A percentile compares a stretch with the other conserved stretches of the same genome.
phyloP scores from a whole-genome alignment of 2,329 filamentous ascomycete species.

The Rhynchosporium graminicola region DNA sequence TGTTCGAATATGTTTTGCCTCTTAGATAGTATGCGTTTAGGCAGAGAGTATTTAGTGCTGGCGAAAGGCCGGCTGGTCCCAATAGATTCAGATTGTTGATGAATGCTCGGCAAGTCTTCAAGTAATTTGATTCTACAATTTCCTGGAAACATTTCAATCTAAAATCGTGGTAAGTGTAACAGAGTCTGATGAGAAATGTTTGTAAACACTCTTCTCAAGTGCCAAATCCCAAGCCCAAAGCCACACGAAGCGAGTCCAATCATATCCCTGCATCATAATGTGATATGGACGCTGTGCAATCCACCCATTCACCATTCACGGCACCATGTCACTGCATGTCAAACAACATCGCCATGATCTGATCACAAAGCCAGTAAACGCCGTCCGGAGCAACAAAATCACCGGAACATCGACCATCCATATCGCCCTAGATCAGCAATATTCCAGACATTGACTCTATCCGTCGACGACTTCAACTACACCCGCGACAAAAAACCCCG shows the following conservation, averaged over 20 bases:
- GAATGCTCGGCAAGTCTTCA: too few species aligned
- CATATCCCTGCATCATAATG: constrained; percentile 16
- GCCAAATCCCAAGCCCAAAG: constrained; percentile 4
- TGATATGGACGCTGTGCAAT: constrained; percentile 16
- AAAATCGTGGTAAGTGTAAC: too few species aligned
- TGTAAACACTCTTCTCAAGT: neutral
- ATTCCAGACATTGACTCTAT: neutral
- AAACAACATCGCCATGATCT: constrained; percentile 27
- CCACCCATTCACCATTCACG: constrained; percentile 20
- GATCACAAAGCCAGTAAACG: constrained; percentile 31
- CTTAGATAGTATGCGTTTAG: too few species aligned
- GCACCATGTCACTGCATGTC: constrained; percentile 3
- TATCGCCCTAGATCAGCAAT: constrained; percentile 6
- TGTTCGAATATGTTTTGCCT: too few species aligned
- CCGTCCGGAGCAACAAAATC: constrained; percentile 15
- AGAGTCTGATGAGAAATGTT: too few species aligned
- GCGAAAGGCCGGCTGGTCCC: too few species aligned
- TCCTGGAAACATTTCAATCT: too few species aligned
- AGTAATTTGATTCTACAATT: too few species aligned
- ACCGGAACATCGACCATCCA: neutral
- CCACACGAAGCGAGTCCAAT: constrained; percentile 28
- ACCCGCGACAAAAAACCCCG: neutral
- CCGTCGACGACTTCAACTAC: neutral
- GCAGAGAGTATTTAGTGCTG: too few species aligned
- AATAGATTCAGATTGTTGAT: too few species aligned